These are phyloP conservation scores for Apiotrichum veenhuisii DNA, from an alignment of 1,284 basidiomycete genomes.

Conservation along the genomic window DNA sequence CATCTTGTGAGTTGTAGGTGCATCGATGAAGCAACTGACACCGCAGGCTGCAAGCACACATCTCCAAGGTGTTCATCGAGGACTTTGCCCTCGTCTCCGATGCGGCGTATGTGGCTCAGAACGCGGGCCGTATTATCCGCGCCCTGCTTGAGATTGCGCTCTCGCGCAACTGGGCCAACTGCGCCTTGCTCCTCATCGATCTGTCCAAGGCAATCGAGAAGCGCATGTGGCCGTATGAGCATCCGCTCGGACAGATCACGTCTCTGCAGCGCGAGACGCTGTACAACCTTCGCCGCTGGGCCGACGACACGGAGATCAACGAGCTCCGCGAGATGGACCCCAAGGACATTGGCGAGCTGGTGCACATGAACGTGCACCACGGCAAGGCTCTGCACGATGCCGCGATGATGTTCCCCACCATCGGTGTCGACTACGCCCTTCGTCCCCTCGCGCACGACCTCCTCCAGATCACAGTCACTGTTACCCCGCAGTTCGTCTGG, in stretches of 20 bases:
- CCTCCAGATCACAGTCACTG: conserved; percentile 67
- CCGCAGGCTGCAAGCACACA: conserved; percentile 70
- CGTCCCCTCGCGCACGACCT: conserved; percentile 80
- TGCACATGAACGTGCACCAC: conserved; percentile 83
- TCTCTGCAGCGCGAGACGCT: conserved; percentile 72
- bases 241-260: conserved; percentile 78
- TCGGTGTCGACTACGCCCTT: conserved; percentile 65
- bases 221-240: conserved; percentile 92
- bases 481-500: conserved; percentile 79
- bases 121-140: conserved; percentile 88
- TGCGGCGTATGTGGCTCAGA: conserved; percentile 85
- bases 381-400: conserved; percentile 74
- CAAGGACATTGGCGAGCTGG: conserved; percentile 70
- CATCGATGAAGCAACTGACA: neutral
- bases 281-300: conserved; percentile 74
- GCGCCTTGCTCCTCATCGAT: conserved; percentile 74
- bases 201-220: conserved; percentile 92
- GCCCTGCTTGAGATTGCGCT: conserved; percentile 92
- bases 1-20: conserved; percentile 57
- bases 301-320: conserved; percentile 73
- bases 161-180: conserved; percentile 83
- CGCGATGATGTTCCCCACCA: conserved; percentile 79
- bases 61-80: conserved; percentile 74
- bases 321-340: conserved; percentile 74
- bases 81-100: conserved; percentile 98